Evolutionary conservation across 768 basidiomycete species (phyloP), one percentile per base, ranked within the genome.

Genomic region (Lactifluus pinguis): DNA sequence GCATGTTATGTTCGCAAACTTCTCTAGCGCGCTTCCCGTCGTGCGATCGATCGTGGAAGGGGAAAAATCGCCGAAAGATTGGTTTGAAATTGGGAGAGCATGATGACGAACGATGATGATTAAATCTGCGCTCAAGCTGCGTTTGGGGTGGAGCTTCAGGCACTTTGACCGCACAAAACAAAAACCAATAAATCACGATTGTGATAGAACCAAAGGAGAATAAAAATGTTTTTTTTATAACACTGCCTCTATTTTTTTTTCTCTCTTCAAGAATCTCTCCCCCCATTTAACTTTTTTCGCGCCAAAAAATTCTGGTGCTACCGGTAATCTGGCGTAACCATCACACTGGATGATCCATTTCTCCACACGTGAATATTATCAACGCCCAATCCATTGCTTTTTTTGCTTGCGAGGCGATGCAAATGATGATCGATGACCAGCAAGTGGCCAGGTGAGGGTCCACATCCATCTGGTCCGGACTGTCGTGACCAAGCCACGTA

Each of bases 1-100:
- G 61, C 92, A 94, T 70, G 77, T 92, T 38, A 73, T 88, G 2
- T 97, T 98, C 71, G 68, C 73, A 41, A 81, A 92, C 69, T 95
- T 93, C 75, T 67, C 76, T 47, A 72, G 78, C 60, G 86, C 87
- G 64, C 72, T 84, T 61, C 73, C 72, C 0, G 76, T 86, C 7
- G 83, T 94, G 10, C 75, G 79, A 65, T 75, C 78, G 36, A 82
- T 98, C 44, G 87, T 98, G 4, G 75, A 78, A n/a, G 92, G 86
- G 6, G 73, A 81, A 69, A 83, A 78, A 72, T 81, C 79, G 2
- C 76, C 83, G 51, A 71, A 77, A 49, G 75, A 88, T 56, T 80
- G 83, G 53, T 68, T 80, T 44, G 62, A n/a, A 4, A 49, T 50
- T 25, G 66, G 65, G 9, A 39, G 53, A 19, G 64, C 57, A 32